Base-by-base conservation (phyloP, 805 yeast genomes). In the Kockiozyma suomiensis region DNA sequence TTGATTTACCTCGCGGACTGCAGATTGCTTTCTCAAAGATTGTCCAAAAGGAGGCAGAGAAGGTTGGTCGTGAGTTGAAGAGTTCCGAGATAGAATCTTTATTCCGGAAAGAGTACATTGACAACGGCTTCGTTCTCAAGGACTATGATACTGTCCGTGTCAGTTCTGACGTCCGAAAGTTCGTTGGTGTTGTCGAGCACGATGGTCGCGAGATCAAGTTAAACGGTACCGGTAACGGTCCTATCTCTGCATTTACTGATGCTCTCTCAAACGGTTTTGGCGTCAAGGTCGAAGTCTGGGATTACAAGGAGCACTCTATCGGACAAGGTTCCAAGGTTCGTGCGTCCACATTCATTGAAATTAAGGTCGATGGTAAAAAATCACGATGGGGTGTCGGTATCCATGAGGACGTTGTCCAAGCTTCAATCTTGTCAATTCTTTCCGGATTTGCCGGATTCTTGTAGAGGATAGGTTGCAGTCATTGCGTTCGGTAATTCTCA, bases 321-420 rank as follows among this genome's bases (percentile, higher is more conserved):
- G 96, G 96, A 59, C 79, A 79, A 48, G 90, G 87, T 61, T 84
- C 92, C 8, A 76, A 80, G 58, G 79, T 88, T 54, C 81, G 82
- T 72, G 96, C 96, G 54, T 94, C 88, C 13, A 82, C 93, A n/a
- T 88, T 85, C 69, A 85, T 92, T 60, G 87, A 83, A 68, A 76
- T 78, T 45, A 78, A 76, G 23, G 74, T 73, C 47, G 77, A 76
- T 55, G 63, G 56, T 17, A 74, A 76, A 49, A 78, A 78, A 64
- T 70, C 76, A 70, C 51, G 70, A 57, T 92, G 97, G 97, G 97
- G 97, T 76, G 92, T 92, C 60, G 97, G 97, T 70, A 84, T 90
- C 63, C 86, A 90, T 72, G 93, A 86, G 75, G 96, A 92, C 75
- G 94, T 89, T 56, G 86, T 96, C 26, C 87, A 86, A 70, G 94